A percentile compares a stretch with the other conserved stretches of the same genome.
Conservation (phyloP, 2,329 filamentous ascomycete genomes). For the Mariannaea sp. region DNA sequence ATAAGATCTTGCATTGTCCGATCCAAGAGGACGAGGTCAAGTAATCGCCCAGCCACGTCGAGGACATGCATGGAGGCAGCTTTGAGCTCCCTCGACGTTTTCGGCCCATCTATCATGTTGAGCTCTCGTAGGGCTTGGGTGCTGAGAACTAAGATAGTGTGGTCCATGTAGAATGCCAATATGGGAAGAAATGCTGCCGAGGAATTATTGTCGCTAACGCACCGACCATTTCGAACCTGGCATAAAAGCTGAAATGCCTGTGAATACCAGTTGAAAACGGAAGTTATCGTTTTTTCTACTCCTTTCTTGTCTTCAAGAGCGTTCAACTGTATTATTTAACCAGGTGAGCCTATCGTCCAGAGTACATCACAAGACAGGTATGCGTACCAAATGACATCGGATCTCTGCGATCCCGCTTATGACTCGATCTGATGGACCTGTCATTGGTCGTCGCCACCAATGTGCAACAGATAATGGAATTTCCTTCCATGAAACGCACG, state of each 20-base stretch:
- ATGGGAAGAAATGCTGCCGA: constrained; percentile 19
- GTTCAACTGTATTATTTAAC: constrained; percentile 9
- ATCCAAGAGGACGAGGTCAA: constrained; percentile 23
- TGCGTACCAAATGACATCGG: constrained; percentile 25
- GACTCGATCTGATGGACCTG: constrained; percentile 28
- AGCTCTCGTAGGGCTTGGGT: constrained; percentile 34
- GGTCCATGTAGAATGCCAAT: constrained; percentile 34
- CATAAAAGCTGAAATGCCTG: constrained; percentile 18
- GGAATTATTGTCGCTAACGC: not conserved
- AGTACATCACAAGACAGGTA: not conserved
- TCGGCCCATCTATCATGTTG: not conserved
- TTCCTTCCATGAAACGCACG: constrained; percentile 21
- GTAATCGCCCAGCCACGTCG: not conserved
- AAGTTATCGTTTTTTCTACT: constrained; percentile 21
- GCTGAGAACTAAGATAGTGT: constrained; percentile 35
- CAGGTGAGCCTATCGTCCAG: not conserved
- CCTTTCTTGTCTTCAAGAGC: not conserved
- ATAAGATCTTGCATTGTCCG: constrained; percentile 22
- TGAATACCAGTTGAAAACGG: constrained; percentile 29
- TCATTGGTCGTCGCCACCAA: constrained; percentile 28
- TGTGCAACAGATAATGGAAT: constrained; percentile 9
- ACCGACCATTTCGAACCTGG: not conserved
- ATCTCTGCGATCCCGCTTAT: constrained; percentile 33
- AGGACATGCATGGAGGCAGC: not conserved
- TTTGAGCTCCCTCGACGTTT: not conserved